Evolutionary conservation across 305 asterid genomes (phyloP).

Genomic region (Rubia tinctorum): DNA sequence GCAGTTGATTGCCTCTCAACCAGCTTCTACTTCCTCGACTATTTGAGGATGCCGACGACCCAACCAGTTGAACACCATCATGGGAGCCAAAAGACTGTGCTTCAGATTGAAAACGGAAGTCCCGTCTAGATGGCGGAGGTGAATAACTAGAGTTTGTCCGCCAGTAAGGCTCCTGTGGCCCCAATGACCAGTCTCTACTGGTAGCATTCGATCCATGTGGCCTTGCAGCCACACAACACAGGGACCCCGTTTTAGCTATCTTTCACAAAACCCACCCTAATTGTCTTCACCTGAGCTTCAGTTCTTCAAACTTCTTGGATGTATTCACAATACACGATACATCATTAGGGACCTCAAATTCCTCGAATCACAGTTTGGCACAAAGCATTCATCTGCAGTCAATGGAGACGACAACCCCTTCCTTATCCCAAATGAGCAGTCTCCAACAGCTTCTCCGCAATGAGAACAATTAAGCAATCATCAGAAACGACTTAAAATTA

Average conservation of each 20-base stretch:
- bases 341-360: background rate
- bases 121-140: constrained; percentile 94
- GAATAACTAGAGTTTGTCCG: constrained; percentile 91
- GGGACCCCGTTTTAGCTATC: constrained; percentile 99
- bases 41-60: constrained; percentile 85
- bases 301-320: background rate
- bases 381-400: constrained; percentile 2
- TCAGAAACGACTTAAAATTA: background rate
- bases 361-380: background rate
- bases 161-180: constrained; percentile 97
- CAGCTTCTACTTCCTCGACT: constrained; percentile 95
- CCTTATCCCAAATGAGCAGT: background rate
- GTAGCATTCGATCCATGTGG: constrained; percentile 93
- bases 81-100: constrained; percentile 75
- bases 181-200: constrained; percentile 91
- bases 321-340: constrained; percentile 4
- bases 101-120: constrained; percentile 74
- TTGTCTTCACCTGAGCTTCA: constrained; percentile 26
- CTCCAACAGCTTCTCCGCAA: background rate
- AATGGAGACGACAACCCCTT: background rate
- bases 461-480: background rate
- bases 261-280: constrained; percentile 44
- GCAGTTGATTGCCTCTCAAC: constrained; percentile 64
- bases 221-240: constrained; percentile 99
- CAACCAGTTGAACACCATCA: constrained; percentile 68